phyloP scores from a whole-genome alignment of 2,329 filamentous ascomycete genomes.

The Pleurostoma richardsiae region DNA sequence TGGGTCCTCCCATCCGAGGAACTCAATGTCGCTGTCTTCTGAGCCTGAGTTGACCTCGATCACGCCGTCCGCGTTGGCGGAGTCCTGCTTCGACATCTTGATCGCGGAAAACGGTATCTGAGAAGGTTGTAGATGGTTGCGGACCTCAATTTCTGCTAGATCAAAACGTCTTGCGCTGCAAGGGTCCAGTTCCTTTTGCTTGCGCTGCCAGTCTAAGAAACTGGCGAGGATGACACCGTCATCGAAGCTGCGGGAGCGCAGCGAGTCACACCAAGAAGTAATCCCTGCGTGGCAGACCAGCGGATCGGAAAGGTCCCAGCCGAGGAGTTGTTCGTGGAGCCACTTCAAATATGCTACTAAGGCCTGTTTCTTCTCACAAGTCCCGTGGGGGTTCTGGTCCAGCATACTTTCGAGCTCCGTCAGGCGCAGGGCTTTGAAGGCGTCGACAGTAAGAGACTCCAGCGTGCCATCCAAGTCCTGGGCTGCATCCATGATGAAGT shows the following conservation, averaged over 20 bases:
- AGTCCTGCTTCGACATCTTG: too few species aligned
- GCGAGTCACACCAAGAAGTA: conserved; percentile 3
- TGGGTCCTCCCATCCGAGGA: conserved; percentile 3
- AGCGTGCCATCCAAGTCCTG: too few species aligned
- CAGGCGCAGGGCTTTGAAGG: neutral
- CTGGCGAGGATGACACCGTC: neutral
- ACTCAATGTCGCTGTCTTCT: conserved; percentile 4
- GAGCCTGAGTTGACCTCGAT: conserved; percentile 5
- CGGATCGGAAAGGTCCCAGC: neutral
- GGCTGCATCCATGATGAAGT: too few species aligned
- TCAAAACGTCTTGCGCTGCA: conserved; percentile 1
- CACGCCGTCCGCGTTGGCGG: neutral
- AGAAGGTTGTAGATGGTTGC: too few species aligned
- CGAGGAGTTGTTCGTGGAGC: conserved; percentile 3
- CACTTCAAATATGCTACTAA: neutral
- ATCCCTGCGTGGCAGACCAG: conserved; percentile 1
- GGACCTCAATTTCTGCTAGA: conserved; percentile 1
- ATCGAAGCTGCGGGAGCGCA: conserved; percentile 2
- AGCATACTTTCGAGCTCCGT: conserved; percentile 1
- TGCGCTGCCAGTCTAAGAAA: conserved; percentile 7
- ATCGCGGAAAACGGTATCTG: too few species aligned
- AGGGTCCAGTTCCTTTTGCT: neutral
- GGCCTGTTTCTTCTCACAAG: too few species aligned
- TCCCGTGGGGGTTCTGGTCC: too few species aligned
- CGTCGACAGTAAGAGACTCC: neutral